Conservation (phyloP, 1,284 basidiomycete species). For the Trametes hirsuta region DNA sequence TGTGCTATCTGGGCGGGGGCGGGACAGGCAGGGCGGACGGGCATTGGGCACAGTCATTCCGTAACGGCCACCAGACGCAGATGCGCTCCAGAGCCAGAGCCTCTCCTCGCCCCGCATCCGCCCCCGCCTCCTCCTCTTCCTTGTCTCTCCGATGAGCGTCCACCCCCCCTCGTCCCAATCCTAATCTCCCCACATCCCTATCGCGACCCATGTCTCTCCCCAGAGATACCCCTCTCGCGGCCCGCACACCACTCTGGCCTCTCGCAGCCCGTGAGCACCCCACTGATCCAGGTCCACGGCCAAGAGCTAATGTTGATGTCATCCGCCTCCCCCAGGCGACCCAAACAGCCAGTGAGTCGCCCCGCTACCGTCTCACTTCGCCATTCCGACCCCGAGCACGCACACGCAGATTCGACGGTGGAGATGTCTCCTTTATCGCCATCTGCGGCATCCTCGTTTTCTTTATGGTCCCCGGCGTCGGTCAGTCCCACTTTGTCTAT, state of each 20-base stretch:
- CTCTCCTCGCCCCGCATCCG: background rate
- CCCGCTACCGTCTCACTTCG: background rate
- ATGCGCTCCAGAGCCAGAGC: conserved; percentile 15
- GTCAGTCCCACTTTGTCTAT: conserved; percentile 37
- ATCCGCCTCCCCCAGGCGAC: conserved; percentile 6
- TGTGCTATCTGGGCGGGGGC: background rate
- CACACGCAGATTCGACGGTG: conserved; percentile 56
- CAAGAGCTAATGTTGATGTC: background rate
- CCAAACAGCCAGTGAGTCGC: conserved; percentile 22
- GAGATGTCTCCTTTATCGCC: conserved; percentile 80
- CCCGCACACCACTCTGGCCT: conserved; percentile 6
- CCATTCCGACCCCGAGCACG: background rate
- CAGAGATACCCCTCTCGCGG: conserved; percentile 10
- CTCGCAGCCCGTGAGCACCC: conserved; percentile 15
- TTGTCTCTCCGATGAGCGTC: background rate
- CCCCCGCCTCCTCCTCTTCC: background rate
- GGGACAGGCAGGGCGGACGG: background rate
- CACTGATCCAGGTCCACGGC: background rate
- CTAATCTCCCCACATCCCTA: conserved; percentile 8
- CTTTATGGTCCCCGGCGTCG: conserved; percentile 80
- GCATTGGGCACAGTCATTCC: conserved; percentile 13
- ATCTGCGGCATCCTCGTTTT: conserved; percentile 80
- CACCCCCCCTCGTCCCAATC: background rate
- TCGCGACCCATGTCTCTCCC: conserved; percentile 10
- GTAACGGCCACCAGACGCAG: background rate